Evolutionary conservation across 306 rosid species (phyloP).

Genomic region (Quillaja saponaria): DNA sequence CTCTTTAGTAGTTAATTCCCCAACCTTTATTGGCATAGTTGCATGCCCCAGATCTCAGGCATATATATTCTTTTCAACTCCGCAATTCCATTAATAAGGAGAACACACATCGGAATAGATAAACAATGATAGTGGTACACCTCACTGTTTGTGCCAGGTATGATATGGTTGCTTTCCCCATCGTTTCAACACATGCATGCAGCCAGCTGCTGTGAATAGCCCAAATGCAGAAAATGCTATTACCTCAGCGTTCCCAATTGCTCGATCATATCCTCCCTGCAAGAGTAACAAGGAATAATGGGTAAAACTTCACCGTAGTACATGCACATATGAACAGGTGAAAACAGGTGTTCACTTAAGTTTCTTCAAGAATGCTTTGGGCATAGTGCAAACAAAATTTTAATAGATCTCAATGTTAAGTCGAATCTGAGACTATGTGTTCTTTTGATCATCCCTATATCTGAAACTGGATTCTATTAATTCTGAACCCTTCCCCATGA

Average conservation of each 20-base stretch:
- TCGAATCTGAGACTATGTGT: too few relatives aligned
- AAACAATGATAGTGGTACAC: not conserved
- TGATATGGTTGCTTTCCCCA: constrained; percentile 90
- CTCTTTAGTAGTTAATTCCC: constrained; percentile 25
- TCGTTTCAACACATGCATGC: constrained; percentile 78
- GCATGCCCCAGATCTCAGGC: not conserved
- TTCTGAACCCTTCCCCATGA: too few relatives aligned
- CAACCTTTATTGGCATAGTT: constrained; percentile 12
- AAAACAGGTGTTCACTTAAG: not conserved
- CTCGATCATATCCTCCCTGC: constrained; percentile 71
- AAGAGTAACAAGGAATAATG: constrained; percentile 24
- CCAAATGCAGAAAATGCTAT: constrained; percentile 67
- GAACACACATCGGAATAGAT: constrained; percentile 23
- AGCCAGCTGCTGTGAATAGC: constrained; percentile 68
- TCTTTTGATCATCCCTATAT: too few relatives aligned
- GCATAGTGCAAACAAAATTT: too few relatives aligned
- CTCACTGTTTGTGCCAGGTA: constrained; percentile 68
- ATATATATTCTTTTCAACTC: too few relatives aligned
- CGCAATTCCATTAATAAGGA: constrained; percentile 22
- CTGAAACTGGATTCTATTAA: too few relatives aligned
- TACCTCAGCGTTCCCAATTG: constrained; percentile 61
- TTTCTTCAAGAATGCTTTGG: too few relatives aligned
- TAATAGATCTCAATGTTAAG: too few relatives aligned
- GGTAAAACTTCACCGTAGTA: not conserved
- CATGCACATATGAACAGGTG: constrained; percentile 18